These are phyloP conservation scores for Cadophora gregata DNA, from an alignment of 2,329 filamentous ascomycete species.

Conservation along the genomic window DNA sequence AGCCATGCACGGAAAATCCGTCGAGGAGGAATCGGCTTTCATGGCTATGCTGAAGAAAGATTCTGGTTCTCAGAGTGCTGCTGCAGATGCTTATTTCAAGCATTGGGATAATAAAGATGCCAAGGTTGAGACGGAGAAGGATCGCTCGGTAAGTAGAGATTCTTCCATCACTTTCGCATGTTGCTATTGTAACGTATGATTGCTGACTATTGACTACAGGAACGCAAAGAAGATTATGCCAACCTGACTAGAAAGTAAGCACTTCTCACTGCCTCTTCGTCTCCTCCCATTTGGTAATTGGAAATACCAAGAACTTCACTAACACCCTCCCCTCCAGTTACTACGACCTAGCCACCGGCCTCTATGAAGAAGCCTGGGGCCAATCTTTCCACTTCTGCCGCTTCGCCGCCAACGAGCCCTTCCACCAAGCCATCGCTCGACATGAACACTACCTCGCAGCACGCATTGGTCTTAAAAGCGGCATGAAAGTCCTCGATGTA, in stretches of 20 bases:
- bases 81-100: slow-evolving; percentile 93
- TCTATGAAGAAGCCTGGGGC: slow-evolving; percentile 97
- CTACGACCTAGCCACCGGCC: slow-evolving; percentile 95
- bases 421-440: slow-evolving; percentile 89
- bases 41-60: slow-evolving; percentile 87
- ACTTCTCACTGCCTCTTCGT: neutral
- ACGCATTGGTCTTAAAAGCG: slow-evolving; percentile 82
- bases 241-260: slow-evolving; percentile 89
- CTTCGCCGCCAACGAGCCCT: slow-evolving; percentile 84
- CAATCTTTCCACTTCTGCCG: slow-evolving; percentile 98
- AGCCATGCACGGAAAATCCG: slow-evolving; percentile 76
- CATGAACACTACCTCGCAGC: slow-evolving; percentile 98
- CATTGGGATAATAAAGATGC: slow-evolving; percentile 89
- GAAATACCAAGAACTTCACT: neutral
- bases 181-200: neutral
- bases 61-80: slow-evolving; percentile 75
- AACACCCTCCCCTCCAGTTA: slow-evolving; percentile 61
- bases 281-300: neutral
- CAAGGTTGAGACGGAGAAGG: slow-evolving; percentile 80
- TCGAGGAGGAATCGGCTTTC: slow-evolving; percentile 73
- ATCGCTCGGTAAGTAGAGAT: slow-evolving; percentile 68
- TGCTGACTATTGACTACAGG: neutral
- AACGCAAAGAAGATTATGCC: slow-evolving; percentile 63
- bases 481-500: slow-evolving; percentile 91
- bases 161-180: neutral